phyloP scores from a whole-genome alignment of 1,284 basidiomycete species.

The Moesziomyces sp. region DNA sequence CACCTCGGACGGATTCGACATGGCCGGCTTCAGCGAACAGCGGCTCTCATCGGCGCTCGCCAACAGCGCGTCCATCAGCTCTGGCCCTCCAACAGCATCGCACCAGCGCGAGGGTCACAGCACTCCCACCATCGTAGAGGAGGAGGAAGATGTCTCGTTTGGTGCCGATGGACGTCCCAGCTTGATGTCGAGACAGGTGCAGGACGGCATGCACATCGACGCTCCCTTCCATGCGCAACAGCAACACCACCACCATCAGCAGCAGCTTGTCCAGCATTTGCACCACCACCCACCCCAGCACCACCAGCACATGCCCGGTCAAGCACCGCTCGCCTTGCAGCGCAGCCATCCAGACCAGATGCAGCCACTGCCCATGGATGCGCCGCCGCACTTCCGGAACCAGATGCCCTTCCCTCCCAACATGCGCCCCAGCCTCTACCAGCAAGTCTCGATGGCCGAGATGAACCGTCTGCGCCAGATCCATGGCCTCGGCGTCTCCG shows the following conservation, averaged over 20 bases:
- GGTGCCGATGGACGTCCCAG: conserved; percentile 4
- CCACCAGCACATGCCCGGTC: conserved; percentile 14
- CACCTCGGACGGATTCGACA: conserved; percentile 34
- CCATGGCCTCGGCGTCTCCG: conserved; percentile 30
- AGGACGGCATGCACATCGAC: conserved; percentile 17
- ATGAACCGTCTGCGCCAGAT: conserved; percentile 40
- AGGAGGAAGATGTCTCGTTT: conserved; percentile 46
- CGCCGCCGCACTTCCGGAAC: conserved; percentile 23
- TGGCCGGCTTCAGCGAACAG: conserved; percentile 52
- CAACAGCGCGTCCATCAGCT: conserved; percentile 46
- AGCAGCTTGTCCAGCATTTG: conserved; percentile 5
- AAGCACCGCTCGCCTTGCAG: conserved; percentile 24
- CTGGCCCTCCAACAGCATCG: conserved; percentile 11
- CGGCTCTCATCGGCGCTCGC: conserved; percentile 55
- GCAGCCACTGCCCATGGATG: conserved; percentile 19
- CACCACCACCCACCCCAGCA: conserved; percentile 12
- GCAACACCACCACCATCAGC: conserved; percentile 21
- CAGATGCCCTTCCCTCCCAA: conserved; percentile 40
- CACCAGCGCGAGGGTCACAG: conserved; percentile 47
- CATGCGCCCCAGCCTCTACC: conserved; percentile 53
- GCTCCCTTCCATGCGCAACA: conserved; percentile 26
- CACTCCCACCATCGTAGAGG: conserved; percentile 62
- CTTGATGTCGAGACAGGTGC: conserved; percentile 14
- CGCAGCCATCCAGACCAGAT: conserved; percentile 33
- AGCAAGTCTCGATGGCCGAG: conserved; percentile 52